phyloP scores from a whole-genome alignment of 2,329 filamentous ascomycete genomes.

The Pseudohalonectria lignicola region DNA sequence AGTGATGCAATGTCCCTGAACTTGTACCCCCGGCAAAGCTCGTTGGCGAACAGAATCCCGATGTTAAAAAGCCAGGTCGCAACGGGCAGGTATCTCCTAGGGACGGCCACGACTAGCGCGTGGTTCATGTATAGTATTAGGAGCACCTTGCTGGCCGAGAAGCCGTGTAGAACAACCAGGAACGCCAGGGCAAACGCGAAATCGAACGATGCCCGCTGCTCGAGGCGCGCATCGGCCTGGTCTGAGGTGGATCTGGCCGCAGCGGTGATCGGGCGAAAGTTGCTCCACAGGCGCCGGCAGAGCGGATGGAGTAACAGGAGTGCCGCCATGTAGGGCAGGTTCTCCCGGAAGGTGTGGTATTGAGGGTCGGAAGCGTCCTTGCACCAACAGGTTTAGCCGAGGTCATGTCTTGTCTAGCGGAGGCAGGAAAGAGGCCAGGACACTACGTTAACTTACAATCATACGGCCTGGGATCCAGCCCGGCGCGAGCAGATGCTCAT shows the following conservation, averaged over 20 bases:
- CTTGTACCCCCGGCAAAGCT: slow-evolving; percentile 67
- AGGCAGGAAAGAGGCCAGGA: no score
- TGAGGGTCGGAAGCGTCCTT: slow-evolving; percentile 88
- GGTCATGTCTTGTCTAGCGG: no score
- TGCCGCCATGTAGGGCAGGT: slow-evolving; percentile 68
- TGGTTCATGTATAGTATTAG: slow-evolving; percentile 75
- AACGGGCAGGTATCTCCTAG: slow-evolving; percentile 57
- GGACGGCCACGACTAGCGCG: slow-evolving; percentile 61
- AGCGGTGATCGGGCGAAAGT: slow-evolving; percentile 26
- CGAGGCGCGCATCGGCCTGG: slow-evolving; percentile 44
- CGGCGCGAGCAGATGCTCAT: slow-evolving; percentile 55
- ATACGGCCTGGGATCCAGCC: slow-evolving; percentile 92
- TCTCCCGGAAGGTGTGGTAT: slow-evolving; percentile 74
- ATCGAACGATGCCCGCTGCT: slow-evolving; percentile 72
- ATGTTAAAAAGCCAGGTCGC: slow-evolving; percentile 90
- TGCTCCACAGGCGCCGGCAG: slow-evolving; percentile 54
- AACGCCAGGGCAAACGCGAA: slow-evolving; percentile 71
- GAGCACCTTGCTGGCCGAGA: slow-evolving; percentile 75
- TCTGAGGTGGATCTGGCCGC: slow-evolving; percentile 20
- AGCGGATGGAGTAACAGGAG: slow-evolving; percentile 73
- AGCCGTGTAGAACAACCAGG: slow-evolving; percentile 68
- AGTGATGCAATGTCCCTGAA: slow-evolving; percentile 51
- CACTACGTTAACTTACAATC: no score
- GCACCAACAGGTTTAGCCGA: neutral
- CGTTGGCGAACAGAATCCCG: slow-evolving; percentile 76